Evolutionary conservation across 2,329 filamentous ascomycete species (phyloP), one percentile per base, ranked within the genome.

Genomic region (Colletotrichum sp.): DNA sequence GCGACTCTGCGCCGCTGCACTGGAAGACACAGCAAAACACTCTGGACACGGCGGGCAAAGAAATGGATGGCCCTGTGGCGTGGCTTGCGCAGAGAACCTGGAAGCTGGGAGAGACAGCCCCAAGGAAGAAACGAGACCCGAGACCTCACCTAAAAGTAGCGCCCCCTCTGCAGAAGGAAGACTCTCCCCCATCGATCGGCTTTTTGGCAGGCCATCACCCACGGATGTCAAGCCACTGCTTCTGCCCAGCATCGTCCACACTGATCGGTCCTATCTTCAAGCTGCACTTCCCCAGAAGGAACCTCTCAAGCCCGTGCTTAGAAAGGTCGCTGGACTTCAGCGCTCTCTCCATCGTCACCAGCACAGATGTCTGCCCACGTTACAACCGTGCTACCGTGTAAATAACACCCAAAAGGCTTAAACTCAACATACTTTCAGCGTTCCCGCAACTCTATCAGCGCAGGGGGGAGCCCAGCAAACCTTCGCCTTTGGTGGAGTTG

Each of bases 391-490:
- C 55, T 34, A 32, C 18, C 43, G 9, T 12, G 58, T 13, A 36
- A 34, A 32, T n/a, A 14, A 61, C 14, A 7, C 26, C 2, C 18
- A 9, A 7, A 61, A 30, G 28, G 62, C 59, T 34, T 65, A 21
- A 65, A 30, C n/a, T 26, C 18, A 32, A 12, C 55, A 73, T 5
- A 68, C 43, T 73, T 64, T 69, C 36, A 21, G n/a, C 36, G 13
- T 58, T 75, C 64, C 58, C 73, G 73, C 64, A 75, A 73, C 73
- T 75, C 24, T 75, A 73, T 69, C 38, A 72, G 52, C 38, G 26
- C 61, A 70, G 62, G 55, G 43, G 58, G 58, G 58, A 58, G 69
- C 62, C 72, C 62, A 58, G 69, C 21, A 43, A 13, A 2, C 56
- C 69, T 58, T 21, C 18, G 30, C 26, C 58, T 61, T 61, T 34